Base-by-base conservation (phyloP, 495 filamentous ascomycete species). In the Patellaria atrata region DNA sequence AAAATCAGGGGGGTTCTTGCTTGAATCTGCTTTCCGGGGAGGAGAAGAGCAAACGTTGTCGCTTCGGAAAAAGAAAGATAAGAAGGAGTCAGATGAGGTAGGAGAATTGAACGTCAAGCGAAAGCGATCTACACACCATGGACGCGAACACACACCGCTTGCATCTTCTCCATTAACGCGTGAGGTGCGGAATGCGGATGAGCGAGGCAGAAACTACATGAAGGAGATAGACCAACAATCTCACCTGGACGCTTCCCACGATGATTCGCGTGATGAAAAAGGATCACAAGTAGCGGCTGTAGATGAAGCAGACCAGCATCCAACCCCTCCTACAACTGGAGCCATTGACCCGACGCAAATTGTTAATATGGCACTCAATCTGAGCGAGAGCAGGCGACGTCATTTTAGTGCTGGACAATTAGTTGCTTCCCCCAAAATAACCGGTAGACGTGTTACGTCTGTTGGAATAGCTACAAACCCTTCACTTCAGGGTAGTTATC, bases 361-460 rank as follows among this genome's bases (percentile, higher is more conserved):
- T 38, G 82, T 94, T 23, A 84, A 79, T 47, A 75, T 94, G 55
- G 86, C 86, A 1, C 58, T 94, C 51, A 87, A 77, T 48, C 57
- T 94, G 31, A 92, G 79, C 59, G 82, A 93, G 50, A 85, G 81
- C 21, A 66, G 85, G 33, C 68, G 73, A 36, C 65, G 76, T 35
- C 61, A 63, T 28, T 19, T 59, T 4, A 64, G 57, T 34, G 52
- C 47, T 33, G 50, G 50, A 3, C 38, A 45, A 18, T 37, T 53
- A 5, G 29, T 42, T 8, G 25, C 38, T 12, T 41, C 44, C 11
- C 41, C 41, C n/a, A 24, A 32, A 14, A 43, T 60, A 23, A 70
- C 70, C 13, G 60, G 68, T 17, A 59, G 65, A 32, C 61, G 74
- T 30, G 61, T 64, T 28, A 50, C 66, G 3, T 68, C 73, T 12